These are phyloP conservation scores for Stagonosporopsis rhizophila DNA, from an alignment of 2,329 filamentous ascomycete genomes.

Conservation along the genomic window DNA sequence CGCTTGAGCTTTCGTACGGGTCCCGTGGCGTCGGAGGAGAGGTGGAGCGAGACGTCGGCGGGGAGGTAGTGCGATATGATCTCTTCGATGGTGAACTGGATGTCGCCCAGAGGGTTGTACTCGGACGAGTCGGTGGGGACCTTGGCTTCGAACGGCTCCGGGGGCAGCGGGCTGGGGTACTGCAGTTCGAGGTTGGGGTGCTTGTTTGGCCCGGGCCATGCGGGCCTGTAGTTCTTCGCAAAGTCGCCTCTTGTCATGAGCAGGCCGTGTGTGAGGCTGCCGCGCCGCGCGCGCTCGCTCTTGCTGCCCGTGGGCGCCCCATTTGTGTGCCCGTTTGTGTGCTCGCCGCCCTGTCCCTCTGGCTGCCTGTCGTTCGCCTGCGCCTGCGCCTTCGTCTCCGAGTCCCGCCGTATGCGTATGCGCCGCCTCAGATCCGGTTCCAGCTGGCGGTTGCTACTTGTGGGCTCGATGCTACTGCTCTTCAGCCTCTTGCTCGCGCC, in stretches of 20 bases:
- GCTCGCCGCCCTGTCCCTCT: background rate
- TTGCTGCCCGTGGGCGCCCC: conserved; percentile 14
- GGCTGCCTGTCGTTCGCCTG: background rate
- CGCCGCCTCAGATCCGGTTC: conserved; percentile 46
- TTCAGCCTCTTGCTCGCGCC: conserved; percentile 44
- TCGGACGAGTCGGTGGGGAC: conserved; percentile 35
- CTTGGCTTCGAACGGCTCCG: conserved; percentile 62
- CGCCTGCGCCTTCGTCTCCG: conserved; percentile 1
- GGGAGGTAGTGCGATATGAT: conserved; percentile 77
- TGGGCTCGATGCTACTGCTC: conserved; percentile 47
- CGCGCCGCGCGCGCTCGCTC: conserved; percentile 9
- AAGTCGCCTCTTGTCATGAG: conserved; percentile 51
- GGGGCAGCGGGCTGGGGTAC: conserved; percentile 77
- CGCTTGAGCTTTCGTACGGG: conserved; percentile 79
- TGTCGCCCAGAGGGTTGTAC: conserved; percentile 71
- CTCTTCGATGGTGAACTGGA: conserved; percentile 69
- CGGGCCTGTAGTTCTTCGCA: conserved; percentile 59
- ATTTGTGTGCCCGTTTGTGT: background rate
- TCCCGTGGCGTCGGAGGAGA: conserved; percentile 75
- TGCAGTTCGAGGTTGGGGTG: conserved; percentile 70
- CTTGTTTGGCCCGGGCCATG: conserved; percentile 55
- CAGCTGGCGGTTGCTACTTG: conserved; percentile 44
- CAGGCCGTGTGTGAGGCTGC: conserved; percentile 50
- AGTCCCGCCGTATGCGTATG: conserved; percentile 37
- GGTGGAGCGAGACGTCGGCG: conserved; percentile 68